phyloP scores from a whole-genome alignment of 208 protist species.

The Acanthamoeba rhysodes region DNA sequence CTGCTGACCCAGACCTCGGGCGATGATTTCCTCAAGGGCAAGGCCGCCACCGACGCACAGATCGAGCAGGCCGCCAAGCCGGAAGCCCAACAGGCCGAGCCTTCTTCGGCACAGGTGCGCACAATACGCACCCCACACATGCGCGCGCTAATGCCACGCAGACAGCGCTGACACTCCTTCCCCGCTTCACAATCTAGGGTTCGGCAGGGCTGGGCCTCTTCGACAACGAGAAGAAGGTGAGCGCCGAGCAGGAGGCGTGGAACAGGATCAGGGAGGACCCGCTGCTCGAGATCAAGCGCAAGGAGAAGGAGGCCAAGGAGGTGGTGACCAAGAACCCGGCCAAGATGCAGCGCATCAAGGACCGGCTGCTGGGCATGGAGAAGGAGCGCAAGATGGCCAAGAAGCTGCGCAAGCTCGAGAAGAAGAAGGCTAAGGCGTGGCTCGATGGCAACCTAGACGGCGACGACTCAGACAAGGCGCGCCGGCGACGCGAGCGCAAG shows the following conservation, averaged over 20 bases:
- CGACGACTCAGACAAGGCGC: not conserved
- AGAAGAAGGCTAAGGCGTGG: slow-evolving; percentile 5
- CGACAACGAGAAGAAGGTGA: slow-evolving; percentile 52
- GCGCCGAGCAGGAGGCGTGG: slow-evolving; percentile 43
- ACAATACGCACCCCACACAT: too few species aligned
- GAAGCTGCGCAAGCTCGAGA: slow-evolving; percentile 46
- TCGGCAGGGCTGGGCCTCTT: slow-evolving; percentile 6
- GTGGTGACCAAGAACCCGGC: slow-evolving; percentile 24
- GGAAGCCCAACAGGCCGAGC: not conserved
- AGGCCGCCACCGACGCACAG: not conserved
- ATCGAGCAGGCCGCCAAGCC: slow-evolving; percentile 30
- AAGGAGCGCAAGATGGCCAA: slow-evolving; percentile 43
- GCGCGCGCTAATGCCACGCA: too few species aligned
- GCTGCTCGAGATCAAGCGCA: slow-evolving; percentile 51
- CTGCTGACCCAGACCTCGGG: slow-evolving; percentile 6
- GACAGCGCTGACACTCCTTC: not conserved
- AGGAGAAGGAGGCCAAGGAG: slow-evolving; percentile 22
- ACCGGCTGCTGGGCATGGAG: slow-evolving; percentile 1
- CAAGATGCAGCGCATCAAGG: slow-evolving; percentile 13
- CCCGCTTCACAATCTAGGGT: not conserved
- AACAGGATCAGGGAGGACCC: slow-evolving; percentile 38
- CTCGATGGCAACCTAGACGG: not conserved
- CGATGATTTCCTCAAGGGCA: slow-evolving; percentile 40
- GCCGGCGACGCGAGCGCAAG: not conserved
- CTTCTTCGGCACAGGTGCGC: not conserved